A percentile compares a stretch with the other conserved stretches of the same genome.
These are phyloP conservation scores for Metarhizium album DNA, from an alignment of 2,329 filamentous ascomycete genomes.

Conservation along the genomic window DNA sequence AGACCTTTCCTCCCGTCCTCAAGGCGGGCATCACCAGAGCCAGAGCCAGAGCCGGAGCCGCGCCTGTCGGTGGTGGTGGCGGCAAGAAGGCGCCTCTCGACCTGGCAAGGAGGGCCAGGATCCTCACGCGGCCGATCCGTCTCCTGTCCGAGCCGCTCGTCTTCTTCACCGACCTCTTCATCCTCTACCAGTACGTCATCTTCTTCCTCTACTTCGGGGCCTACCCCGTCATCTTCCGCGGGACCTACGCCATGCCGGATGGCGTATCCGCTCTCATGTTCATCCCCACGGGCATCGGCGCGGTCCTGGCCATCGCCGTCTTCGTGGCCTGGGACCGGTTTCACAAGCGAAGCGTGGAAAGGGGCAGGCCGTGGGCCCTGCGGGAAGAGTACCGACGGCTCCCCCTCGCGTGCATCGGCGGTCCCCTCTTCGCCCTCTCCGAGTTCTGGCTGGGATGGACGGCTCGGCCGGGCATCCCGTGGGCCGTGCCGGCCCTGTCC, in stretches of 20 bases:
- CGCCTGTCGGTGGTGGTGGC: background rate
- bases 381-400: slow-evolving; percentile 42
- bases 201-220: slow-evolving; percentile 53
- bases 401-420: slow-evolving; percentile 44
- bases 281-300: slow-evolving; percentile 6
- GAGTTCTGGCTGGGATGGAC: slow-evolving; percentile 13
- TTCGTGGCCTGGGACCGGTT: slow-evolving; percentile 2
- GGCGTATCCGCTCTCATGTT: slow-evolving; percentile 5
- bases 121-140: slow-evolving; percentile 6
- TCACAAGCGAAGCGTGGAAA: background rate
- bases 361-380: slow-evolving; percentile 29
- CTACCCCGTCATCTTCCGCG: slow-evolving; percentile 27
- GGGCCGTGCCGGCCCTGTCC: slow-evolving; percentile 8
- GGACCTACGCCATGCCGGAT: slow-evolving; percentile 5
- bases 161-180: slow-evolving; percentile 39
- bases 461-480: slow-evolving; percentile 5
- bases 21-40: no score
- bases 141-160: slow-evolving; percentile 43
- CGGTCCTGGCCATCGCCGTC: slow-evolving; percentile 4
- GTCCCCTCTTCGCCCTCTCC: slow-evolving; percentile 22
- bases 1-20: slow-evolving; percentile 14
- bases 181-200: slow-evolving; percentile 40
- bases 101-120: background rate
- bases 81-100: background rate
- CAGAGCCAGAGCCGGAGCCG: no score